These are phyloP conservation scores for Populus davidiana DNA, from an alignment of 345 rosid species.

Conservation along the genomic window DNA sequence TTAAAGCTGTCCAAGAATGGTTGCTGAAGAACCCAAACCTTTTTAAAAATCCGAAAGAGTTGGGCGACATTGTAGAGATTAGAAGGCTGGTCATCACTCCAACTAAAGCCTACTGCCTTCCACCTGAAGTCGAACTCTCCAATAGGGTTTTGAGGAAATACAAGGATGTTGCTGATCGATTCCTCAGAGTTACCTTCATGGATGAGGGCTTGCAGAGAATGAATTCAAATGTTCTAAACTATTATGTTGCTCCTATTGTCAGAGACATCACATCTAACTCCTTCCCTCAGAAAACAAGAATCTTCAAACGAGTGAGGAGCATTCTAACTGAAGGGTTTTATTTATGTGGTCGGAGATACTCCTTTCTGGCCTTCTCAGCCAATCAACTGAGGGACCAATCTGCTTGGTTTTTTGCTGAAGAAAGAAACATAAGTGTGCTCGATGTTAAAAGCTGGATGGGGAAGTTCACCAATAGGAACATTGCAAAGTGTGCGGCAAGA, in stretches of 20 bases:
- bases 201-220: conserved; percentile 82
- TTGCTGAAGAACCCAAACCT: conserved; percentile 54
- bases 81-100: conserved; percentile 81
- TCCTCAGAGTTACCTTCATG: conserved; percentile 84
- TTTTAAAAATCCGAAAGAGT: conserved; percentile 36
- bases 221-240: conserved; percentile 56
- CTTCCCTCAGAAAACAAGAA: conserved; percentile 60
- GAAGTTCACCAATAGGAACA: conserved; percentile 51
- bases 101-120: conserved; percentile 77
- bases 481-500: conserved; percentile 90
- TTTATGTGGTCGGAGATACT: conserved; percentile 72
- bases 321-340: conserved; percentile 67
- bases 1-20: conserved; percentile 67
- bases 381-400: conserved; percentile 87
- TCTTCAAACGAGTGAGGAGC: conserved; percentile 64
- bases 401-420: conserved; percentile 93
- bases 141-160: conserved; percentile 79
- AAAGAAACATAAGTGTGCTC: conserved; percentile 42
- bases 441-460: conserved; percentile 76
- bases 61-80: conserved; percentile 57
- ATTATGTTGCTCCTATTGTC: conserved; percentile 65
- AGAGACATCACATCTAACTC: conserved; percentile 45
- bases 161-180: conserved; percentile 58
- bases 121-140: conserved; percentile 89
- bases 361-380: conserved; percentile 88